Evolutionary conservation across 2,329 filamentous ascomycete species (phyloP).

Genomic region (Drechslerella coelobrocha): DNA sequence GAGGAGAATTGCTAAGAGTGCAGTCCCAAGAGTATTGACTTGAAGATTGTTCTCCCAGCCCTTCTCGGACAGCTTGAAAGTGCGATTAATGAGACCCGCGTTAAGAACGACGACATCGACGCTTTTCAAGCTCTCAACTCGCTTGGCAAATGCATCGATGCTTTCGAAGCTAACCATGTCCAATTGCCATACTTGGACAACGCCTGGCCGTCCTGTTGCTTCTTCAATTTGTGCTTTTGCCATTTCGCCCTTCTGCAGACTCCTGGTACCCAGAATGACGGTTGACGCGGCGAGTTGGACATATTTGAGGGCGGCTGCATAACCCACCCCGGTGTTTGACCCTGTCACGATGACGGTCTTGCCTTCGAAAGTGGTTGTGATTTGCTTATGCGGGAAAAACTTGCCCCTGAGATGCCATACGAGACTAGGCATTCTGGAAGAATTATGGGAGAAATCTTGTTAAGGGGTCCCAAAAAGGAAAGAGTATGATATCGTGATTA

Average conservation of each 20-base stretch:
- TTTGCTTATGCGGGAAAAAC: constrained; percentile 18
- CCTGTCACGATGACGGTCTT: constrained; percentile 62
- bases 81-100: constrained; percentile 57
- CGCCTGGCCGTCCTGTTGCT: constrained; percentile 53
- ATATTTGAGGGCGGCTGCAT: constrained; percentile 60
- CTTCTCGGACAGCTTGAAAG: constrained; percentile 54
- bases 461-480: constrained; percentile 14
- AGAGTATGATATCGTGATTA: constrained; percentile 15
- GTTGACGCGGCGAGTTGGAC: constrained; percentile 58
- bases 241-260: constrained; percentile 59
- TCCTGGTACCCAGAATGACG: constrained; percentile 63
- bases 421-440: constrained; percentile 22
- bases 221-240: constrained; percentile 58
- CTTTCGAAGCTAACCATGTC: constrained; percentile 62
- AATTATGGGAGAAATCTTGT: constrained; percentile 7
- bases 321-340: constrained; percentile 62
- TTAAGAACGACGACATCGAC: constrained; percentile 62
- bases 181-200: constrained; percentile 62
- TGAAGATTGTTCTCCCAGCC: constrained; percentile 65
- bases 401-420: constrained; percentile 15
- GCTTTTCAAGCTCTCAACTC: constrained; percentile 57
- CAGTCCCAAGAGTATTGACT: constrained; percentile 64
- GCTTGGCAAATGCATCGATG: constrained; percentile 59
- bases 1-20: constrained; percentile 20
- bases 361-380: constrained; percentile 20